Percentiles rank a stretch among this genome's conserved stretches.
phyloP scores from a whole-genome alignment of 225 moss, liverwort and hornwort species.

The Pleurozium schreberi region DNA sequence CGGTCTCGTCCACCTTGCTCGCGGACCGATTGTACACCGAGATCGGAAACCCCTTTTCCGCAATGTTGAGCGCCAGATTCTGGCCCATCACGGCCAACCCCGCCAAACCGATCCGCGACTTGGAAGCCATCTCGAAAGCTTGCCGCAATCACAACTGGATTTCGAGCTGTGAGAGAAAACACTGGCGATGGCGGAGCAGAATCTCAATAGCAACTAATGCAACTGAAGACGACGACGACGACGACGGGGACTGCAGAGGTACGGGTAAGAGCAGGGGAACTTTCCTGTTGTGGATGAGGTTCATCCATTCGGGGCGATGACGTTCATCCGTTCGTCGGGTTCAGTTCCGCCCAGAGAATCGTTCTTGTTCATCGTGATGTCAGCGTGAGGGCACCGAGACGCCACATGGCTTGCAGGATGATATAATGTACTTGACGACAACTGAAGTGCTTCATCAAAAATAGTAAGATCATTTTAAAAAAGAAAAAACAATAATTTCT shows the following conservation, averaged over 20 bases:
- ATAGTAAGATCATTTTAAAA: not conserved
- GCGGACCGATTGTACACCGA: conserved; percentile 70
- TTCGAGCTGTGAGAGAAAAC: not conserved
- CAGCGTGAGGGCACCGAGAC: not conserved
- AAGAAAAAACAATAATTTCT: not conserved
- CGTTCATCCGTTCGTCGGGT: not conserved
- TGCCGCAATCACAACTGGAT: not conserved
- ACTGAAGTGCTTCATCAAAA: not conserved
- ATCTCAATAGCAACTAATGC: not conserved
- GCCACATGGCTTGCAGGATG: not conserved
- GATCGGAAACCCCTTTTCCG: conserved; percentile 83
- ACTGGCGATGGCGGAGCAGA: not conserved
- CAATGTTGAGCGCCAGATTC: conserved; percentile 83
- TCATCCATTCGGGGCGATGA: not conserved
- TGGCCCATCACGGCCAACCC: conserved; percentile 92
- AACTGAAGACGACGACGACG: too few relatives aligned
- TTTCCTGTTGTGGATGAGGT: not conserved
- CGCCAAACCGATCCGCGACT: conserved; percentile 65
- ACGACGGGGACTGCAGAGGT: not conserved
- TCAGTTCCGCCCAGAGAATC: not conserved
- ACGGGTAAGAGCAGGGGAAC: not conserved
- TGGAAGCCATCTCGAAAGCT: conserved; percentile 17
- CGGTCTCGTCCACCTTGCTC: conserved; percentile 78
- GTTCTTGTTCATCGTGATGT: not conserved
- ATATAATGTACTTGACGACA: not conserved